These are phyloP conservation scores for Calvatia gigantea DNA, from an alignment of 768 basidiomycete species.

Conservation along the genomic window DNA sequence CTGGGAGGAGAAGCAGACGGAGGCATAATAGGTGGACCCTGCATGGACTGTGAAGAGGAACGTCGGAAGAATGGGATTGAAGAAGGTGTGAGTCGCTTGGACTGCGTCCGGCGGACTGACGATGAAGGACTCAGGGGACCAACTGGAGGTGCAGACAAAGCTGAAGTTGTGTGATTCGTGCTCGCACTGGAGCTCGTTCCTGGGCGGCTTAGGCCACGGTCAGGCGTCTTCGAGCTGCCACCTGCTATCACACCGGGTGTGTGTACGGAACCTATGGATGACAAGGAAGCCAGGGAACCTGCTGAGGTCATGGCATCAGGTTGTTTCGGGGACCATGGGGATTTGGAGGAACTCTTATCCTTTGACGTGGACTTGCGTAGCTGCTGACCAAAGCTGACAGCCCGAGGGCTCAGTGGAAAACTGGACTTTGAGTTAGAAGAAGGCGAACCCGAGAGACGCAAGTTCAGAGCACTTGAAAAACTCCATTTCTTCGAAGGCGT, in stretches of 20 bases:
- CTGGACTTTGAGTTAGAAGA: constrained; percentile 48
- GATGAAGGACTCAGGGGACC: constrained; percentile 71
- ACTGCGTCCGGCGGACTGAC: constrained; percentile 64
- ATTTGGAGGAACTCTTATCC: constrained; percentile 52
- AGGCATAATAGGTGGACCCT: constrained; percentile 49
- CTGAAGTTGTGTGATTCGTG: constrained; percentile 57
- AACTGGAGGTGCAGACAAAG: constrained; percentile 47
- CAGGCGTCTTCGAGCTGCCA: constrained; percentile 58
- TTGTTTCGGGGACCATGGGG: constrained; percentile 66
- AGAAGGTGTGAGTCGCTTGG: constrained; percentile 84
- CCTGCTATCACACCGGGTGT: constrained; percentile 41
- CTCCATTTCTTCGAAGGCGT: constrained; percentile 97
- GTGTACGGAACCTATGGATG: constrained; percentile 66
- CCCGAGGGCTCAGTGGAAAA: constrained; percentile 64
- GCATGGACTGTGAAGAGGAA: constrained; percentile 86
- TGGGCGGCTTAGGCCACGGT: constrained; percentile 58
- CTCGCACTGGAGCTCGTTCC: constrained; percentile 77
- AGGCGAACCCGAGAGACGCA: constrained; percentile 67
- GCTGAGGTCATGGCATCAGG: constrained; percentile 76
- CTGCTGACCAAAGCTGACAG: constrained; percentile 63
- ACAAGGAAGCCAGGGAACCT: constrained; percentile 71
- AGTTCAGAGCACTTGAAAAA: constrained; percentile 80
- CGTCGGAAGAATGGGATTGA: constrained; percentile 94
- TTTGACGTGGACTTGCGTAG: constrained; percentile 68
- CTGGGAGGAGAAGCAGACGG: constrained; percentile 53